Conservation (phyloP, 2,329 filamentous ascomycete genomes). For the Nemania diffusa region DNA sequence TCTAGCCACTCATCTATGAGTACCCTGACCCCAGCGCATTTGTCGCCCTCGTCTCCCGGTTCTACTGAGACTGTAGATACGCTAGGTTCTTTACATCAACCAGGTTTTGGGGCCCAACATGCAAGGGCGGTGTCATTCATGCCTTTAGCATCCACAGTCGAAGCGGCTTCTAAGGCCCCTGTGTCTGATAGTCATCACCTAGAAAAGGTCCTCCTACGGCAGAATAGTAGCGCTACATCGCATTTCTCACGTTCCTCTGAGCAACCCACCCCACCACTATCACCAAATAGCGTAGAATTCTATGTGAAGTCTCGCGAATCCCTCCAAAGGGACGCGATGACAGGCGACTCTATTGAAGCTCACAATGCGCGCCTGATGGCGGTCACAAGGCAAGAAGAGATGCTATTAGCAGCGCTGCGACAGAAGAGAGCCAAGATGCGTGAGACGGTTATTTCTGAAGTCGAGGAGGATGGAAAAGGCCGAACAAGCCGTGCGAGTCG, state of each 20-base stretch:
- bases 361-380: conserved; percentile 62
- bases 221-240: conserved; percentile 37
- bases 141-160: conserved; percentile 46
- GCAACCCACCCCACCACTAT: conserved; percentile 62
- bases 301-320: conserved; percentile 56
- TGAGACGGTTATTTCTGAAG: conserved; percentile 57
- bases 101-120: conserved; percentile 52
- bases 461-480: conserved; percentile 52
- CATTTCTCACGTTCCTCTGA: conserved; percentile 50
- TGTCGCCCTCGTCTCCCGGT: conserved; percentile 36
- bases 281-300: conserved; percentile 63
- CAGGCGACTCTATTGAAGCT: conserved; percentile 41
- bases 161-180: conserved; percentile 41
- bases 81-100: conserved; percentile 46
- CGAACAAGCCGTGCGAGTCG: conserved; percentile 27
- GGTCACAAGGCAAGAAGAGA: conserved; percentile 67
- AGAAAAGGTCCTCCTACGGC: conserved; percentile 32
- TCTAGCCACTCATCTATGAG: conserved; percentile 45
- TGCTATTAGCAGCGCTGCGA: conserved; percentile 66
- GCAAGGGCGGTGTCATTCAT: conserved; percentile 54
- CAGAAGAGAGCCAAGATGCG: conserved; percentile 67
- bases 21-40: conserved; percentile 37
- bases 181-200: conserved; percentile 32
- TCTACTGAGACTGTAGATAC: conserved; percentile 53
- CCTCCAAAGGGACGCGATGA: conserved; percentile 43